Percentiles rank a stretch among this genome's conserved stretches.
Evolutionary conservation across 78 protist species (phyloP).

Genomic region (Planoprotostelium fungivorum): DNA sequence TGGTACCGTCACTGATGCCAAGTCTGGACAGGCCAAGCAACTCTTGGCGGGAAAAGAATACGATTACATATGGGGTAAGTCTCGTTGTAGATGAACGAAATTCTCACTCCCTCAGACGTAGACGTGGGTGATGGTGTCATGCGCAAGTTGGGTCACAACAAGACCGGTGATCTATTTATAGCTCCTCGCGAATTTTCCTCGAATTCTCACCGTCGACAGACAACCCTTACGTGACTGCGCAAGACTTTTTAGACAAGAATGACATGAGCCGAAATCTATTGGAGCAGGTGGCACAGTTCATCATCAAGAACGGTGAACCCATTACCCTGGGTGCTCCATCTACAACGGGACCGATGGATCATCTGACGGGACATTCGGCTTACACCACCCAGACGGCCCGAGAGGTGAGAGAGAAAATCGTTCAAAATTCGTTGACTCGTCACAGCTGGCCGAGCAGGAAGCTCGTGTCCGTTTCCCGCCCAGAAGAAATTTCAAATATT

Average conservation of each 20-base stretch:
- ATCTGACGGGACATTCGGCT: background rate
- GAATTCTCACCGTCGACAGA: constrained; percentile 2
- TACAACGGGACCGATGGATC: background rate
- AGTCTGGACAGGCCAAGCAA: constrained; percentile 5
- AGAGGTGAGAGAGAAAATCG: constrained; percentile 3
- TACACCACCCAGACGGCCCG: background rate
- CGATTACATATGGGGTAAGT: constrained; percentile 58
- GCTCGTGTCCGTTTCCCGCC: background rate
- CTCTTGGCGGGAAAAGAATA: constrained; percentile 67
- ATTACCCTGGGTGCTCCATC: background rate
- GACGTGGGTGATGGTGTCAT: constrained; percentile 66
- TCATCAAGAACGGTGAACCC: constrained; percentile 33
- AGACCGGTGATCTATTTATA: constrained; percentile 38
- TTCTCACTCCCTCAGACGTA: constrained; percentile 35
- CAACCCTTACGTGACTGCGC: constrained; percentile 69
- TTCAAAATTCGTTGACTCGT: background rate
- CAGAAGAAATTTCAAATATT: no score
- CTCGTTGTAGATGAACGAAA: background rate
- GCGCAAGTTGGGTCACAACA: constrained; percentile 61
- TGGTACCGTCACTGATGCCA: constrained; percentile 64
- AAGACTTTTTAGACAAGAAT: constrained; percentile 27
- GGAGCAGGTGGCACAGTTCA: constrained; percentile 59
- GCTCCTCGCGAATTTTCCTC: background rate
- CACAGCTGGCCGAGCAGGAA: background rate
- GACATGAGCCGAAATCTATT: constrained; percentile 34